phyloP scores from a whole-genome alignment of 2,329 filamentous ascomycete species.

The Graphiopsis chlorocephala region DNA sequence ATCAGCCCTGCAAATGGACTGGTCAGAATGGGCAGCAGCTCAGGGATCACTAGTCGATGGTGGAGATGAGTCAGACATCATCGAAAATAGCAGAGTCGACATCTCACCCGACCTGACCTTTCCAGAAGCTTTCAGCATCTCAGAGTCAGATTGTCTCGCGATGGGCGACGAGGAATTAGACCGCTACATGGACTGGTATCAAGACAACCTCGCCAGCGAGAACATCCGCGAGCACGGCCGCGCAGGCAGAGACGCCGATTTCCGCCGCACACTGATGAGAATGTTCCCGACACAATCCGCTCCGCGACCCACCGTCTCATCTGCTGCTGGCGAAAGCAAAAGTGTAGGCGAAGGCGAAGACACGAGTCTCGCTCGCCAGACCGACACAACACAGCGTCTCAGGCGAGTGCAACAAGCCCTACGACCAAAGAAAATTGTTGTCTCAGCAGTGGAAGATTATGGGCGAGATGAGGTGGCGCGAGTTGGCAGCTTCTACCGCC shows the following conservation, averaged over 20 bases:
- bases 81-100: slow-evolving; percentile 20
- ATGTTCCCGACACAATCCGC: slow-evolving; percentile 38
- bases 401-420: slow-evolving; percentile 44
- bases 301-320: neutral
- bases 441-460: slow-evolving; percentile 28
- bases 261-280: slow-evolving; percentile 39
- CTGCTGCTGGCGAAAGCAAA: neutral
- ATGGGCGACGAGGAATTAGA: slow-evolving; percentile 65
- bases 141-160: slow-evolving; percentile 59
- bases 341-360: slow-evolving; percentile 7
- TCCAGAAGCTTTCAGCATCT: slow-evolving; percentile 52
- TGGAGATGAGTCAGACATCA: slow-evolving; percentile 17
- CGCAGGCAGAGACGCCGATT: slow-evolving; percentile 37
- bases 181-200: slow-evolving; percentile 77
- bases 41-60: slow-evolving; percentile 33
- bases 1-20: slow-evolving; percentile 63
- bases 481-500: slow-evolving; percentile 51
- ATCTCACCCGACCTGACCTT: slow-evolving; percentile 24
- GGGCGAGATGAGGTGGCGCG: slow-evolving; percentile 34
- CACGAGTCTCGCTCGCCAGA: slow-evolving; percentile 15
- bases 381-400: slow-evolving; percentile 34
- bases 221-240: slow-evolving; percentile 36
- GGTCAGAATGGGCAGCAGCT: slow-evolving; percentile 64
- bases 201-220: slow-evolving; percentile 60
- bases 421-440: slow-evolving; percentile 38